These are phyloP conservation scores for Bruguiera hainesii DNA, from an alignment of 441 rosid genomes.

Conservation along the genomic window DNA sequence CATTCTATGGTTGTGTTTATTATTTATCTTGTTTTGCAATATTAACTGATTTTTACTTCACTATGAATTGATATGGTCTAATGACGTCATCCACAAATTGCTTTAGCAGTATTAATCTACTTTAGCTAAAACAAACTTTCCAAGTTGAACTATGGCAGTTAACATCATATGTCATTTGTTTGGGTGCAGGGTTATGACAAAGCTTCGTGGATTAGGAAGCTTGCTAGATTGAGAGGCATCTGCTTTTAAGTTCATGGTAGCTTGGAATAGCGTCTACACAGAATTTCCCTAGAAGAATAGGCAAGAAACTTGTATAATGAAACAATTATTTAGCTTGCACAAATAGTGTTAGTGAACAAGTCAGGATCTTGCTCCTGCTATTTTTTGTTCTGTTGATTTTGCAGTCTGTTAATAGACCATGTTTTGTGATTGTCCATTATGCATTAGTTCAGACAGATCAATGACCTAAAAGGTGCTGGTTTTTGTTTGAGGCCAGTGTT, in stretches of 20 bases:
- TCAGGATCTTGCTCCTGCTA: constrained; percentile 13
- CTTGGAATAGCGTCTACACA: constrained; percentile 12
- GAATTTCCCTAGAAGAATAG: constrained; percentile 23
- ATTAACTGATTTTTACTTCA: not conserved
- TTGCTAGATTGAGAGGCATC: constrained; percentile 8
- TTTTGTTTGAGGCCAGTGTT: constrained; percentile 18
- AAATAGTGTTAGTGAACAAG: constrained; percentile 16
- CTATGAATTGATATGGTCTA: not conserved
- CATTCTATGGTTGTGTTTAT: not conserved
- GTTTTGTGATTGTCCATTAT: constrained; percentile 18
- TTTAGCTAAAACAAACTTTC: not conserved
- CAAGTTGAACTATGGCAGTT: not conserved
- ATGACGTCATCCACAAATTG: not conserved
- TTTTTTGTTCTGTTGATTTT: constrained; percentile 15
- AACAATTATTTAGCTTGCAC: constrained; percentile 12
- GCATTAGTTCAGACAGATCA: constrained; percentile 10
- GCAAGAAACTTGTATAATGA: constrained; percentile 20
- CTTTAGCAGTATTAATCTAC: not conserved
- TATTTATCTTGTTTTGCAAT: not conserved
- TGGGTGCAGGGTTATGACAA: constrained; percentile 21
- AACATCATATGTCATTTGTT: constrained; percentile 4
- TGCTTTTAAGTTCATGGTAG: constrained; percentile 12
- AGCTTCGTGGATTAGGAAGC: constrained; percentile 14
- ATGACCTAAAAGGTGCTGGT: constrained; percentile 12
- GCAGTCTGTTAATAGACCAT: constrained; percentile 16